phyloP scores from a whole-genome alignment of 2,329 filamentous ascomycete genomes.

The Fusarium fujikuroi region DNA sequence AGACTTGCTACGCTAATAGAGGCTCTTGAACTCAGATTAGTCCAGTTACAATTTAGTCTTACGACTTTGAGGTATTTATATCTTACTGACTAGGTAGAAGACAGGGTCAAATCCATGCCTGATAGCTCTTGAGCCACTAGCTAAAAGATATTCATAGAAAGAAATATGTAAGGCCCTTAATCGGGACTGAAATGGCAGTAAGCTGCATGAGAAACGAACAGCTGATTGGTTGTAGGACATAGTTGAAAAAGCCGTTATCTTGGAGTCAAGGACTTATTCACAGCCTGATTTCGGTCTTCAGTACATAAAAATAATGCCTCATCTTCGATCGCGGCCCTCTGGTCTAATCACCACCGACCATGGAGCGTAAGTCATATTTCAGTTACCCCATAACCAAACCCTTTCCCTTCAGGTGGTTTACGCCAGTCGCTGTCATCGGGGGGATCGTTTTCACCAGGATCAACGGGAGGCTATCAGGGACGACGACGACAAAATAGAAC shows the following conservation, averaged over 20 bases:
- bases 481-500: neutral
- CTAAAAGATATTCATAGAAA: neutral
- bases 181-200: neutral
- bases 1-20: rapidly evolving
- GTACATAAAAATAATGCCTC: neutral
- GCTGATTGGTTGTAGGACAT: neutral
- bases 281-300: neutral
- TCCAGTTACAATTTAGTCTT: rapidly evolving
- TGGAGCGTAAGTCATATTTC: neutral
- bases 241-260: neutral
- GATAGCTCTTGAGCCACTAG: rapidly evolving
- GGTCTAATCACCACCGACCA: rapidly evolving
- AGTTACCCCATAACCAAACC: neutral
- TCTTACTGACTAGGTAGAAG: too few species aligned
- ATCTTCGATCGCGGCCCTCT: rapidly evolving
- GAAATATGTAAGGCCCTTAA: neutral
- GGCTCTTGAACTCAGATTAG: neutral
- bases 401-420: neutral
- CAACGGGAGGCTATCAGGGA: neutral
- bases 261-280: neutral
- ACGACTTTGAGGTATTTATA: neutral
- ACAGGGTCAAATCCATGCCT: rapidly evolving
- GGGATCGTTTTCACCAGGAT: neutral
- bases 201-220: neutral
- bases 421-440: neutral